These are phyloP conservation scores for Cryphonectria naterciae DNA, from an alignment of 2,329 filamentous ascomycete species.

Conservation along the genomic window DNA sequence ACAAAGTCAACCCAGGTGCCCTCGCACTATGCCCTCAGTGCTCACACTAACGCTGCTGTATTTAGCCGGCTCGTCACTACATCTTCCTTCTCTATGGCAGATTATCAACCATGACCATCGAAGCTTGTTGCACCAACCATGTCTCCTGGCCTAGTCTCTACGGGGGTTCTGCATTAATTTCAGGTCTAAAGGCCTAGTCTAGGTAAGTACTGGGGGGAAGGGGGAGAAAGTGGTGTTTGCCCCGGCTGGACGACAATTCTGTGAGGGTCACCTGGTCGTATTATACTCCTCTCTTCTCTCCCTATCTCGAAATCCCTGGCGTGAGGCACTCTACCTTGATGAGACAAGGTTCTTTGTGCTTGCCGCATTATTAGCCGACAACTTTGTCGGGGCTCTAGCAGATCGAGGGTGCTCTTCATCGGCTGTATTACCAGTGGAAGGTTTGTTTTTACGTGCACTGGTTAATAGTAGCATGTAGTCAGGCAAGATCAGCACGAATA, in stretches of 20 bases:
- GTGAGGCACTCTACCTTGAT: not conserved
- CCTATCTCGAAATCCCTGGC: not conserved
- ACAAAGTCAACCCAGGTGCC: not conserved
- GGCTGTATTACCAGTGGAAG: not conserved
- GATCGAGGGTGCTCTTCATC: not conserved
- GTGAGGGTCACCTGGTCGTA: no score
- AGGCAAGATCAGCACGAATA: not conserved
- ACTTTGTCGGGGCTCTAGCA: not conserved
- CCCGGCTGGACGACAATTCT: not conserved
- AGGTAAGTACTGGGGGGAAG: no score
- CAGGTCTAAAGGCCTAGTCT: not conserved
- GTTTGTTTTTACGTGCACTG: not conserved
- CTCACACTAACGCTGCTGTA: slow-evolving; percentile 13
- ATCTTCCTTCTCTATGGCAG: not conserved
- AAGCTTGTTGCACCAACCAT: not conserved
- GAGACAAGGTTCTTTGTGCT: not conserved
- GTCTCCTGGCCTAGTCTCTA: not conserved
- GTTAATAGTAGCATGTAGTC: not conserved
- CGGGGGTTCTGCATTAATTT: not conserved
- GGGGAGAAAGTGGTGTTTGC: not conserved
- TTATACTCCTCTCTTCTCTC: not conserved
- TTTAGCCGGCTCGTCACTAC: slow-evolving; percentile 4
- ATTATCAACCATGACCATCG: not conserved
- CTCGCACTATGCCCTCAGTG: not conserved
- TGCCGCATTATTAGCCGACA: slow-evolving; percentile 4